These are phyloP conservation scores for Hygrophoropsis aurantiaca DNA, from an alignment of 768 basidiomycete genomes.

Conservation along the genomic window DNA sequence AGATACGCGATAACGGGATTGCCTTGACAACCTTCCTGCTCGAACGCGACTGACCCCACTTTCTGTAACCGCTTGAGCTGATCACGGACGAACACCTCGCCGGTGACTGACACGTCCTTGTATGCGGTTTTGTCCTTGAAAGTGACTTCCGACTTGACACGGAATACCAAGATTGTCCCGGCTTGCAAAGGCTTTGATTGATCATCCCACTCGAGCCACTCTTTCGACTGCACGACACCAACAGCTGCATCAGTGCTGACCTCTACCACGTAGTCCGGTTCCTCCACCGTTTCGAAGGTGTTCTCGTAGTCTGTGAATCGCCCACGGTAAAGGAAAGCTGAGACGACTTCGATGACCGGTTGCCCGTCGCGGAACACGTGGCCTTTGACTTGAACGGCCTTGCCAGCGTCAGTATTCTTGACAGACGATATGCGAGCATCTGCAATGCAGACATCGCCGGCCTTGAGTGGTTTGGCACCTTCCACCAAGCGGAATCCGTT, in stretches of 20 bases:
- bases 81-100: constrained; percentile 85
- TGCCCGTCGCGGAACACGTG: constrained; percentile 73
- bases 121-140: constrained; percentile 91
- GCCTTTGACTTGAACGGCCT: constrained; percentile 89
- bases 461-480: constrained; percentile 72
- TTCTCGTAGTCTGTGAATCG: constrained; percentile 91
- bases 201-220: constrained; percentile 97
- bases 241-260: constrained; percentile 76
- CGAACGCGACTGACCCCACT: constrained; percentile 85
- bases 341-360: constrained; percentile 90
- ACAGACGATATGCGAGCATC: constrained; percentile 89
- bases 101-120: constrained; percentile 76
- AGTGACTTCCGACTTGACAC: constrained; percentile 77
- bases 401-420: constrained; percentile 87
- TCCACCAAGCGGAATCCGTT: constrained; percentile 93
- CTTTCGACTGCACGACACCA: constrained; percentile 91
- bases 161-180: constrained; percentile 88
- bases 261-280: constrained; percentile 83
- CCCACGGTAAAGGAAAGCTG: constrained; percentile 96
- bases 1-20: constrained; percentile 94
- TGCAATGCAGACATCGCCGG: constrained; percentile 87
- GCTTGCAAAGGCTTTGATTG: constrained; percentile 72
- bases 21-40: constrained; percentile 83
- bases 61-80: constrained; percentile 86
- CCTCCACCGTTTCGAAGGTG: constrained; percentile 91